These are phyloP conservation scores for Pistacia atlantica DNA, from an alignment of 345 rosid species.

Conservation along the genomic window DNA sequence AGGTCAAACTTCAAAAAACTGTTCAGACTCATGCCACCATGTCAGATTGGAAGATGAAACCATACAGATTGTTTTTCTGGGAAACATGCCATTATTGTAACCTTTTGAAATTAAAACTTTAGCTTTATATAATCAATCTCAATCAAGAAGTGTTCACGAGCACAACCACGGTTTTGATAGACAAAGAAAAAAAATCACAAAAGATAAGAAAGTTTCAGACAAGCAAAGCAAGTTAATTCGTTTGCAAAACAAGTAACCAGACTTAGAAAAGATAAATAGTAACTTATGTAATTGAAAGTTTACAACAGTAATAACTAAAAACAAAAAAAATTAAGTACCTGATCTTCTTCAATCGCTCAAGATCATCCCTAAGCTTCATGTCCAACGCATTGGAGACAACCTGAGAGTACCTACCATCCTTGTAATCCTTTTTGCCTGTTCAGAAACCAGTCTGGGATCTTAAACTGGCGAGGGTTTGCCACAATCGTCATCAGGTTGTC, in stretches of 20 bases:
- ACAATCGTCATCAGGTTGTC: slow-evolving; percentile 43
- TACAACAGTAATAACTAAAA: background rate
- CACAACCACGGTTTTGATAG: background rate
- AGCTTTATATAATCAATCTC: background rate
- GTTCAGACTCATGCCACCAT: background rate
- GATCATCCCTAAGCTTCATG: slow-evolving; percentile 50
- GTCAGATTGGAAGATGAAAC: background rate
- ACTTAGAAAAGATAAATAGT: background rate
- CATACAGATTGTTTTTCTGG: background rate
- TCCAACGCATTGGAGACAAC: slow-evolving; percentile 48
- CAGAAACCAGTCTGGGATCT: slow-evolving; percentile 47
- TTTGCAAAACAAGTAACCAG: background rate
- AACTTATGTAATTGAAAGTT: background rate
- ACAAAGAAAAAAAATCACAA: background rate
- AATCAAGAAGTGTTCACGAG: background rate
- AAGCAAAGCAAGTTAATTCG: background rate
- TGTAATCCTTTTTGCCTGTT: slow-evolving; percentile 49
- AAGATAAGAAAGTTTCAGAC: background rate
- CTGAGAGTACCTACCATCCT: slow-evolving; percentile 44
- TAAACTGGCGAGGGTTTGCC: slow-evolving; percentile 44
- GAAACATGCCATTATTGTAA: background rate
- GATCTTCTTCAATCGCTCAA: slow-evolving; percentile 48
- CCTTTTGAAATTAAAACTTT: background rate
- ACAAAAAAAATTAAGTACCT: slow-evolving; percentile 18
- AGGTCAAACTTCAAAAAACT: background rate